Conservation (phyloP, 371 early-diverging fungal genomes). For the Actinomortierella ambigua region DNA sequence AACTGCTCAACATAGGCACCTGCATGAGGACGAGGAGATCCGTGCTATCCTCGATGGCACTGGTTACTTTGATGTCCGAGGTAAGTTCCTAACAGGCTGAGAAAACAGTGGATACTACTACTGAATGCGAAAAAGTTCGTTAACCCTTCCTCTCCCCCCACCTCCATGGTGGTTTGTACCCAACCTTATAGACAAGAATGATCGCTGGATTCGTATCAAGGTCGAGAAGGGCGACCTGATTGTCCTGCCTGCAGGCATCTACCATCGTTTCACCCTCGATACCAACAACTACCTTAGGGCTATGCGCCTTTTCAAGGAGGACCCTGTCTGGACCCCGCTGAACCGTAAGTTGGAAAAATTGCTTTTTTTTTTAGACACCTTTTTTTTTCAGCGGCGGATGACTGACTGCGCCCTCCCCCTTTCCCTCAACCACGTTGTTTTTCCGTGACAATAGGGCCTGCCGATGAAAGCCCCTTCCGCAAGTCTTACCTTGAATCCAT, state of each 20-base stretch:
- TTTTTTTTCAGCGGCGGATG: not conserved
- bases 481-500: constrained; percentile 44
- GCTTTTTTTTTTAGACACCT: not conserved
- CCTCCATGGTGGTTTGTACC: constrained; percentile 10
- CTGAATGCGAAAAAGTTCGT: too few species aligned
- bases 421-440: not conserved
- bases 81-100: too few species aligned
- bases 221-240: constrained; percentile 84
- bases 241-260: constrained; percentile 94
- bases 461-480: constrained; percentile 49
- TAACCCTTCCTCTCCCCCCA: too few species aligned
- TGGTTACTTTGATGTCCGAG: constrained; percentile 90
- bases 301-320: constrained; percentile 93
- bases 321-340: constrained; percentile 93
- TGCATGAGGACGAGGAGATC: constrained; percentile 98
- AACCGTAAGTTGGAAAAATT: constrained; percentile 67
- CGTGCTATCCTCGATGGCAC: constrained; percentile 88
- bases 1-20: constrained; percentile 67
- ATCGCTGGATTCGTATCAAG: constrained; percentile 91
- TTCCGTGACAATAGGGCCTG: constrained; percentile 36
- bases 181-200: constrained; percentile 57
- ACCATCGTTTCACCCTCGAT: constrained; percentile 95
- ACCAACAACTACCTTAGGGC: constrained; percentile 85
- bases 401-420: not conserved
- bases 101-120: too few species aligned